Conservation (phyloP, 306 rosid genomes). For the Pterocarpus macrocarpus region DNA sequence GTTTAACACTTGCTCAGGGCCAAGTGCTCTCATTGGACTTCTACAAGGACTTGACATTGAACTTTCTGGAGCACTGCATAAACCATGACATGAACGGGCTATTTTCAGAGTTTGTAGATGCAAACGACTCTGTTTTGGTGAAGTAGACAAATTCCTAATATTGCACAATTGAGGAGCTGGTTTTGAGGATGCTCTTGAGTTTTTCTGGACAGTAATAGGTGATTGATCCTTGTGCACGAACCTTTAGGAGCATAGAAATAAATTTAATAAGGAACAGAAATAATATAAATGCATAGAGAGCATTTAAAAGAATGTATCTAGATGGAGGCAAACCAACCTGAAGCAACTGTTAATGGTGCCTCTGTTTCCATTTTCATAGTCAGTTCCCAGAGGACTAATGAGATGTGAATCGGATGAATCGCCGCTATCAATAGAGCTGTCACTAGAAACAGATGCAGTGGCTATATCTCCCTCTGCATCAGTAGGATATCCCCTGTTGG, state of each 20-base stretch:
- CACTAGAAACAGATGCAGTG: conserved; percentile 77
- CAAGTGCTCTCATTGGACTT: conserved; percentile 73
- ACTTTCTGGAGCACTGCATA: conserved; percentile 83
- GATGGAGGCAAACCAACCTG: conserved; percentile 60
- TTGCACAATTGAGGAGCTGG: conserved; percentile 56
- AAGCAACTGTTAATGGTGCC: conserved; percentile 59
- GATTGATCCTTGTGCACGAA: conserved; percentile 65
- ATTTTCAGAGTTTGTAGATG: conserved; percentile 70
- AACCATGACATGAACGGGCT: conserved; percentile 64
- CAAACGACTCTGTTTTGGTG: conserved; percentile 67
- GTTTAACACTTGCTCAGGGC: conserved; percentile 69
- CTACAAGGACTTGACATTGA: conserved; percentile 81
- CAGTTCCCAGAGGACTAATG: conserved; percentile 72
- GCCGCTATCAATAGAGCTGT: conserved; percentile 69
- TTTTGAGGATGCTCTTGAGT: conserved; percentile 62
- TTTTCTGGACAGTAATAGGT: conserved; percentile 43
- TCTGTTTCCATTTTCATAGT: conserved; percentile 65
- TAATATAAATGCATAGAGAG: conserved; percentile 23
- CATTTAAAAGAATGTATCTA: conserved; percentile 19
- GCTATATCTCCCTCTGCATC: conserved; percentile 75
- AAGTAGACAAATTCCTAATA: conserved; percentile 53
- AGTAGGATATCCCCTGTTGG: conserved; percentile 57
- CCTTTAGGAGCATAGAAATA: conserved; percentile 51
- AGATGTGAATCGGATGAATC: conserved; percentile 69
- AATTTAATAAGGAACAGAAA: conserved; percentile 48